Percentiles rank a stretch among this genome's conserved stretches.
Conservation (phyloP, 2,329 filamentous ascomycete species). For the Tympanopsis confertula region DNA sequence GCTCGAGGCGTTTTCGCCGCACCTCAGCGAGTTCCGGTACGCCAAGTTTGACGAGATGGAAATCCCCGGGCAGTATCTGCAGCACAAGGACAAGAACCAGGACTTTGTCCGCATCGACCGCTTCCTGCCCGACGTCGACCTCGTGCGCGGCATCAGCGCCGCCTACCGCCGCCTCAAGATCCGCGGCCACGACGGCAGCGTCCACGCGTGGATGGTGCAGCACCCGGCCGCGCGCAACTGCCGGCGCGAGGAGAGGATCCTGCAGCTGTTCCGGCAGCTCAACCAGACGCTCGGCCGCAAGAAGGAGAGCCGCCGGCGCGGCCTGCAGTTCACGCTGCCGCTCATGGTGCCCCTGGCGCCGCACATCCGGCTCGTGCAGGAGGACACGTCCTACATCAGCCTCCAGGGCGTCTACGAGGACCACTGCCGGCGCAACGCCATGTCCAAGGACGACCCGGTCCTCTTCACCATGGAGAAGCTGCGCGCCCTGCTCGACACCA, state of each 20-base stretch:
- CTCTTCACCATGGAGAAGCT: slow-evolving; percentile 94
- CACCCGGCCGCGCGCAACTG: slow-evolving; percentile 89
- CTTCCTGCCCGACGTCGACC: slow-evolving; percentile 86
- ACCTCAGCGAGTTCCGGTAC: slow-evolving; percentile 92
- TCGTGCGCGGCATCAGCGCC: slow-evolving; percentile 79
- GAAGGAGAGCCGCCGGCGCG: slow-evolving; percentile 87
- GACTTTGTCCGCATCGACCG: slow-evolving; percentile 96
- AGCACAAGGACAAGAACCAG: slow-evolving; percentile 97
- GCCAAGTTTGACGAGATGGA: slow-evolving; percentile 98
- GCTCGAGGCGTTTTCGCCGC: slow-evolving; percentile 76
- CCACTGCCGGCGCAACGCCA: slow-evolving; percentile 74
- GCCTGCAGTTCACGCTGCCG: slow-evolving; percentile 89
- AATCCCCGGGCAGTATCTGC: slow-evolving; percentile 87
- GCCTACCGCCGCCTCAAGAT: slow-evolving; percentile 91
- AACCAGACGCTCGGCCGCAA: slow-evolving; percentile 84
- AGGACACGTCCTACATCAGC: slow-evolving; percentile 86
- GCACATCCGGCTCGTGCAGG: slow-evolving; percentile 87
- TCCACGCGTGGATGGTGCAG: slow-evolving; percentile 94
- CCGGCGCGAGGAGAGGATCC: slow-evolving; percentile 81
- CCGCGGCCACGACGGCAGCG: slow-evolving; percentile 87
- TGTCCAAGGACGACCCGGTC: slow-evolving; percentile 90
- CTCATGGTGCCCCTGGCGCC: slow-evolving; percentile 91
- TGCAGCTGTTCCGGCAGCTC: slow-evolving; percentile 94
- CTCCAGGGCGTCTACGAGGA: slow-evolving; percentile 94
- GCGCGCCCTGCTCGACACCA: slow-evolving; percentile 45